Conservation (phyloP, 2,329 filamentous ascomycete species). For the Nothophoma quercina region DNA sequence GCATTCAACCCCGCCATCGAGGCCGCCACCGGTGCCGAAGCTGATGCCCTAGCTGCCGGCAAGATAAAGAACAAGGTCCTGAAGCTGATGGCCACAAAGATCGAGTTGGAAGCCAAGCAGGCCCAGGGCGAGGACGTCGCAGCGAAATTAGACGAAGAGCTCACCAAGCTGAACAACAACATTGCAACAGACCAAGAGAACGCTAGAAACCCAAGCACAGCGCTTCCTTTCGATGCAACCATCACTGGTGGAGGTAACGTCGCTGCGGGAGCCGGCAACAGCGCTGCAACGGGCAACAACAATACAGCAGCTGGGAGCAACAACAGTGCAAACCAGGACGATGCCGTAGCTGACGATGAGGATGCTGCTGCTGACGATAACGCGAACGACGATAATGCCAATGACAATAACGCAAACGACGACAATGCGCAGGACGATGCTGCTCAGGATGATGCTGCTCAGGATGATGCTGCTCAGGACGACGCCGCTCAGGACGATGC, state of each 20-base stretch:
- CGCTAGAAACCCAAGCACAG: slow-evolving; percentile 56
- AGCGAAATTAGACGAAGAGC: slow-evolving; percentile 56
- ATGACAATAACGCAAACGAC: background rate
- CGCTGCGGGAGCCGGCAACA: slow-evolving; percentile 8
- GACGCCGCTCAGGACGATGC: background rate
- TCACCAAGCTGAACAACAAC: slow-evolving; percentile 63
- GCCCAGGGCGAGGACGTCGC: slow-evolving; percentile 61
- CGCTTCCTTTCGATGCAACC: slow-evolving; percentile 38
- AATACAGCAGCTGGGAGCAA: background rate
- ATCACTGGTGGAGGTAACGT: slow-evolving; percentile 32
- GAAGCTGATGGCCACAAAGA: slow-evolving; percentile 63
- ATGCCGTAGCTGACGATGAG: background rate
- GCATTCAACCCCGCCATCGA: slow-evolving; percentile 63
- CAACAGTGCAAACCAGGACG: background rate
- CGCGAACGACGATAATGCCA: background rate
- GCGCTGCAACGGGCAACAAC: no score
- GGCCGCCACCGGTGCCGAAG: slow-evolving; percentile 54
- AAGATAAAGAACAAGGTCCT: slow-evolving; percentile 70
- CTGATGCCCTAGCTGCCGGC: slow-evolving; percentile 57
- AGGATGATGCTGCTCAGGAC: background rate
- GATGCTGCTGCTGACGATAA: background rate
- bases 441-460: background rate
- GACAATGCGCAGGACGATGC: background rate
- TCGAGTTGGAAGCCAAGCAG: slow-evolving; percentile 60
- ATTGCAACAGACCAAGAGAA: slow-evolving; percentile 57